Evolutionary conservation across 148 eudicot genomes (phyloP).

Genomic region (Rhododendron kiyosumense): DNA sequence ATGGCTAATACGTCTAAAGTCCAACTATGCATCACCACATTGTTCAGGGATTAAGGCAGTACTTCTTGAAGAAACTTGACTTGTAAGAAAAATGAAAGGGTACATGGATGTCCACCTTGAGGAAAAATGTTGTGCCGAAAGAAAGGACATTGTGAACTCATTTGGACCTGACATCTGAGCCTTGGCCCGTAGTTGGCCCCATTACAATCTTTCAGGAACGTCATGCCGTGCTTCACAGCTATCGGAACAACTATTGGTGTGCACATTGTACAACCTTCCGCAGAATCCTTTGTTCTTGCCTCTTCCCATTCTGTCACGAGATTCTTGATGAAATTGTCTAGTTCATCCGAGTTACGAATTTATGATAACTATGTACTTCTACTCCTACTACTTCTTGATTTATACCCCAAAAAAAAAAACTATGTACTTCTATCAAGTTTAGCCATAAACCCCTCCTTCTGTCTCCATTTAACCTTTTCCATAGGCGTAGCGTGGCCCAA

Average conservation of each 20-base stretch:
- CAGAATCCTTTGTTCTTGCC: background rate
- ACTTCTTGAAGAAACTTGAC: background rate
- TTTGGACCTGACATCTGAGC: background rate
- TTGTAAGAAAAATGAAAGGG: background rate
- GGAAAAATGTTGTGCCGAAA: background rate
- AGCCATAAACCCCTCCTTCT: background rate
- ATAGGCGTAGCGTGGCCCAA: background rate
- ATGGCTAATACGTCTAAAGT: background rate
- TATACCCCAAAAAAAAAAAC: background rate
- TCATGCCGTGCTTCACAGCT: background rate
- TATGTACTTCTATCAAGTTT: background rate
- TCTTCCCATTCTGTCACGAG: background rate
- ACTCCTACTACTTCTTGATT: too few relatives aligned
- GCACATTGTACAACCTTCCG: background rate
- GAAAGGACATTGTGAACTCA: background rate
- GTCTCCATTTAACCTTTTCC: background rate
- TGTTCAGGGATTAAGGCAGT: background rate
- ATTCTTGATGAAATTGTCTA: too few relatives aligned
- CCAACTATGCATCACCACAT: background rate
- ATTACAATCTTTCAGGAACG: background rate
- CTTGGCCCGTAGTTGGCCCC: background rate
- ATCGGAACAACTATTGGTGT: background rate
- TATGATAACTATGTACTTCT: background rate
- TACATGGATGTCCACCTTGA: background rate
- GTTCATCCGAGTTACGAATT: background rate